Evolutionary conservation across 78 protist species (phyloP).

Genomic region (Dictyostelium brefeldianum): DNA sequence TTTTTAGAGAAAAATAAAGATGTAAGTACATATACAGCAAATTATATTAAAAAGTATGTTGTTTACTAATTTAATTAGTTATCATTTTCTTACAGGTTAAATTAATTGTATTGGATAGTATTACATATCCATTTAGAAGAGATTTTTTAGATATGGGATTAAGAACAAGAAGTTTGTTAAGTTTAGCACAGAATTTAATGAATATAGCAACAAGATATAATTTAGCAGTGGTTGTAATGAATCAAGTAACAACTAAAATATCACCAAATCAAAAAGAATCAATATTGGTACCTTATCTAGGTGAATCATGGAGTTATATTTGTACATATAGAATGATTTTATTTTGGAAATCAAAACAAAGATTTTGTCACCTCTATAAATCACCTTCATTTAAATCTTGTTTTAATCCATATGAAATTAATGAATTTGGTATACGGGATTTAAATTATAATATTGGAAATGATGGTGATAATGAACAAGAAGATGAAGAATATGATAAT

Average conservation of each 20-base stretch:
- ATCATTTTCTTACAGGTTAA: neutral
- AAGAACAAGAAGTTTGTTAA: slow-evolving; percentile 59
- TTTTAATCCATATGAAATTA: neutral
- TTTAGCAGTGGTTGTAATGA: slow-evolving; percentile 84
- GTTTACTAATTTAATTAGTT: neutral
- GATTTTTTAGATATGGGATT: slow-evolving; percentile 59
- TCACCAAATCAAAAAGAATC: neutral
- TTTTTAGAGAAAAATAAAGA: slow-evolving; percentile 47
- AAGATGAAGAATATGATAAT: neutral
- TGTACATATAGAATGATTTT: slow-evolving; percentile 70
- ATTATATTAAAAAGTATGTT: neutral
- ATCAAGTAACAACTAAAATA: slow-evolving; percentile 86
- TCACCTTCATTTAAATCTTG: slow-evolving; percentile 23
- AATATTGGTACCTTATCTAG: slow-evolving; percentile 83
- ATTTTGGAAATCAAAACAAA: slow-evolving; percentile 25
- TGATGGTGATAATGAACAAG: neutral
- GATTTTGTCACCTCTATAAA: slow-evolving; percentile 53
- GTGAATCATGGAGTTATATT: slow-evolving; percentile 85
- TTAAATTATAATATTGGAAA: neutral
- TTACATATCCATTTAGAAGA: slow-evolving; percentile 88
- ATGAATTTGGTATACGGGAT: slow-evolving; percentile 46
- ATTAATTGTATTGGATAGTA: slow-evolving; percentile 84
- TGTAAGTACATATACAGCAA: neutral
- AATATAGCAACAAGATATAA: slow-evolving; percentile 40
- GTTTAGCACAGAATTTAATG: slow-evolving; percentile 47